Percentiles rank a stretch among this genome's conserved stretches.
Conservation (phyloP, 768 basidiomycete species). For the Trametes elegans region DNA sequence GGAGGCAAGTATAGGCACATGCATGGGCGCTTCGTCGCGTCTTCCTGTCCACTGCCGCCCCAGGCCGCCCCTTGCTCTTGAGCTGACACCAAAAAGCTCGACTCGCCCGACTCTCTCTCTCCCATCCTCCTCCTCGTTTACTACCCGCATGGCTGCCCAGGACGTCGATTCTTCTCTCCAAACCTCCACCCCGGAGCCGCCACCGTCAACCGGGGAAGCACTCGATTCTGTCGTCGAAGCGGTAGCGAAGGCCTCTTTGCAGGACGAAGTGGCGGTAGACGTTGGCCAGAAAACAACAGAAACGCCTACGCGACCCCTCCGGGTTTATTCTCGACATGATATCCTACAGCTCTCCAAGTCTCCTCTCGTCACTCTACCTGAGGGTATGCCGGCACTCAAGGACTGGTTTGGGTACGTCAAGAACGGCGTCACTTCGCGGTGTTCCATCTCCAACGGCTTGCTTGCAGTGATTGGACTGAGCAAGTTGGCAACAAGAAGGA, state of each 20-base stretch:
- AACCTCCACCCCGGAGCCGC: neutral
- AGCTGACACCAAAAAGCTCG: constrained; percentile 18
- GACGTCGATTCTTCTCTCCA: constrained; percentile 5
- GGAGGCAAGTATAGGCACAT: too few relatives aligned
- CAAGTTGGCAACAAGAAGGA: constrained; percentile 68
- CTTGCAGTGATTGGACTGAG: constrained; percentile 53
- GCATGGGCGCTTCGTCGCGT: constrained; percentile 6
- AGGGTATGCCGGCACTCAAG: constrained; percentile 78
- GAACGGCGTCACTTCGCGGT: neutral
- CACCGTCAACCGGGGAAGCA: neutral
- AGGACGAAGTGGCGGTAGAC: constrained; percentile 26
- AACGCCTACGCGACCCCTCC: constrained; percentile 43
- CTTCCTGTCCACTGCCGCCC: constrained; percentile 1
- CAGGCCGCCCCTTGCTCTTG: neutral
- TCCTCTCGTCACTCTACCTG: constrained; percentile 68
- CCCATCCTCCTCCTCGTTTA: neutral
- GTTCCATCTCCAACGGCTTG: constrained; percentile 9
- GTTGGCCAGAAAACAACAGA: constrained; percentile 31
- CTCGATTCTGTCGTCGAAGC: constrained; percentile 32
- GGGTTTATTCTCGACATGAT: constrained; percentile 69
- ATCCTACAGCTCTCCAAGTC: constrained; percentile 69
- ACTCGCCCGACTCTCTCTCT: constrained; percentile 7
- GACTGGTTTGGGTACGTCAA: constrained; percentile 83
- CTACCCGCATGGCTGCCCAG: constrained; percentile 15
- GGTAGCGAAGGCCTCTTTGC: constrained; percentile 34